These are phyloP conservation scores for Paramecium sonneborni DNA, from an alignment of 73 alveolate species.

Conservation along the genomic window DNA sequence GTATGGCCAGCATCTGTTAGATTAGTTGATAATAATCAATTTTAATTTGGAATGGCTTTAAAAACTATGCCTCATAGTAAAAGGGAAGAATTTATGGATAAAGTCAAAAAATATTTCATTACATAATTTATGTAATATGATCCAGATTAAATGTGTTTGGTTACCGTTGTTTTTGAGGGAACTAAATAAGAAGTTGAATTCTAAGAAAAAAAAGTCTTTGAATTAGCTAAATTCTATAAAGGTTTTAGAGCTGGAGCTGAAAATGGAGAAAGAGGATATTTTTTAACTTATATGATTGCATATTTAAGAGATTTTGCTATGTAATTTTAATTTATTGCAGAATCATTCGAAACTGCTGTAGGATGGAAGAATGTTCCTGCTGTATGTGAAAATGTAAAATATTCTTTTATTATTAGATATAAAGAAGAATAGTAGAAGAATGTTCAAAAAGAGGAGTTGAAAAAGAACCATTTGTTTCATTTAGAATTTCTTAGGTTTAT, in stretches of 20 bases:
- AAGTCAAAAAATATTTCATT: slow-evolving; percentile 80
- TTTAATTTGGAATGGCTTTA: slow-evolving; percentile 85
- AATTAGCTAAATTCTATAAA: slow-evolving; percentile 71
- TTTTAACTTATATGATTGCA: slow-evolving; percentile 91
- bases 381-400: slow-evolving; percentile 72
- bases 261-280: slow-evolving; percentile 89
- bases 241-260: slow-evolving; percentile 94
- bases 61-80: slow-evolving; percentile 75
- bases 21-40: slow-evolving; percentile 86
- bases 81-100: slow-evolving; percentile 74
- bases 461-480: slow-evolving; percentile 78
- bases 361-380: slow-evolving; percentile 85
- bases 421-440: slow-evolving; percentile 71
- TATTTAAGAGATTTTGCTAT: slow-evolving; percentile 88
- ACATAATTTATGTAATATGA: slow-evolving; percentile 82
- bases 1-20: slow-evolving; percentile 89
- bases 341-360: slow-evolving; percentile 88
- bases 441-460: slow-evolving; percentile 73
- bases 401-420: not conserved
- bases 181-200: slow-evolving; percentile 69
- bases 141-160: slow-evolving; percentile 81
- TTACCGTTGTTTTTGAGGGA: slow-evolving; percentile 91
- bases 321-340: slow-evolving; percentile 81
- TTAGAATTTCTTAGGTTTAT: slow-evolving; percentile 86
- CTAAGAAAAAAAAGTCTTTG: slow-evolving; percentile 70